Base-by-base conservation (phyloP, 148 eudicot species). In the Amaranthus hypochondriacus region DNA sequence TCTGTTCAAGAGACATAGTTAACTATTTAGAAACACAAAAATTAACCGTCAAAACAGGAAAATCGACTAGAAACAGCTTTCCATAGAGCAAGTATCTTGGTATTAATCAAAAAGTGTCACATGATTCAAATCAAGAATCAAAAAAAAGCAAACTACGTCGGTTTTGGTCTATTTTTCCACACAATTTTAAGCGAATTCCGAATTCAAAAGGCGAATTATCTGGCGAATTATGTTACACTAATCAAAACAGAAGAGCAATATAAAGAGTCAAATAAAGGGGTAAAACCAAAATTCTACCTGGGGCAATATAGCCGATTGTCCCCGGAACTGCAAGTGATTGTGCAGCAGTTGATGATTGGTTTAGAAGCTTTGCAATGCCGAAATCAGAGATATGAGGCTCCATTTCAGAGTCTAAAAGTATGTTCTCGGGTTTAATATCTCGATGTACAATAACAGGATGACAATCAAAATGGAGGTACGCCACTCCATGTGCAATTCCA, bases 301-400 rank as follows among this genome's bases (percentile, higher is more conserved):
- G 97, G 69, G 97, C 91, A 58, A 91, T 87, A 81, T 89, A 91
- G n/a, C 93, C 93, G 46, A 83, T 66, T 21, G 91, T 87, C 68
- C 97, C 97, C 62, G 66, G 81, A 67, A 89, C 71, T 11, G 78
- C 67, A 61, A 59, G 59, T 47, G 88, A 84, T 54, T 79, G 72
- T n/a, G 68, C 13, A 7, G 85, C 73, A 73, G 78, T 61, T 49
- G 82, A 69, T 66, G 87, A 81, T 48, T 82, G 85, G 55, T 89
- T 91, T 59, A 91, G 75, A 71, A 91, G 84, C 80, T 91, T 87
- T 56, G 91, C 93, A 55, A 91, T 89, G 71, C 97, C 97, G 57
- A 89, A 91, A 75, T 89, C 97, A 13, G 93, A 91, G 69, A 91
- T 84, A 70, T 87, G 96, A 80, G 93, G 91, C 80, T 91, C 93